These are phyloP conservation scores for Trichoderma parareesei DNA, from an alignment of 495 filamentous ascomycete genomes.

Conservation along the genomic window DNA sequence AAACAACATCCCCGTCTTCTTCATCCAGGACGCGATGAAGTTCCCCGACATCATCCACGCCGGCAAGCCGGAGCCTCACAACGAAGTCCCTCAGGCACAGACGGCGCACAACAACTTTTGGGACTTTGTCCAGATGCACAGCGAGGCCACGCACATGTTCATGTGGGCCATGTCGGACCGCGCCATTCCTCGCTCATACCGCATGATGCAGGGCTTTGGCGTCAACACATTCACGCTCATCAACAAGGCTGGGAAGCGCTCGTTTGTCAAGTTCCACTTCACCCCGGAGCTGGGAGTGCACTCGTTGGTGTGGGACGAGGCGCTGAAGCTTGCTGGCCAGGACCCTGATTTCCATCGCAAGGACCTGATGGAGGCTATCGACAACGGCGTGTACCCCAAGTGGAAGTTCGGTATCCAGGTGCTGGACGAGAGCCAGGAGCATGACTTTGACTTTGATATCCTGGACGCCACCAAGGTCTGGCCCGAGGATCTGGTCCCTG, in stretches of 20 bases:
- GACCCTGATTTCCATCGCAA: slow-evolving; percentile 86
- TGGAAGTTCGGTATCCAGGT: slow-evolving; percentile 82
- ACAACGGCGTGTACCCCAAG: slow-evolving; percentile 60
- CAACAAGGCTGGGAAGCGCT: slow-evolving; percentile 61
- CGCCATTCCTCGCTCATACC: slow-evolving; percentile 68
- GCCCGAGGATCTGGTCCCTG: slow-evolving; percentile 76
- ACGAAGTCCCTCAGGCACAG: slow-evolving; percentile 48
- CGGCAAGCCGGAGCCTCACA: slow-evolving; percentile 77
- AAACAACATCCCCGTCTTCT: slow-evolving; percentile 61
- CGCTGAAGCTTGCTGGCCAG: slow-evolving; percentile 69
- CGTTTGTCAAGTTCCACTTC: slow-evolving; percentile 79
- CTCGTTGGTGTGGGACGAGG: slow-evolving; percentile 84
- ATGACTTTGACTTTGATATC: slow-evolving; percentile 87
- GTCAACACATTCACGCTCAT: slow-evolving; percentile 75
- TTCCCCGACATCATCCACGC: slow-evolving; percentile 73
- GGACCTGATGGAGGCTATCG: slow-evolving; percentile 75
- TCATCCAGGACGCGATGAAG: slow-evolving; percentile 65
- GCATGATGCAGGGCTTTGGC: slow-evolving; percentile 90
- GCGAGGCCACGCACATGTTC: slow-evolving; percentile 78
- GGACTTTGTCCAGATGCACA: slow-evolving; percentile 55
- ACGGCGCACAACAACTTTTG: slow-evolving; percentile 59
- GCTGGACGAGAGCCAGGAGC: slow-evolving; percentile 58
- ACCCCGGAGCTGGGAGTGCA: slow-evolving; percentile 74
- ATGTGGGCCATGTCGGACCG: slow-evolving; percentile 77
- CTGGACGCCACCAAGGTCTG: slow-evolving; percentile 89